phyloP scores from a whole-genome alignment of 495 filamentous ascomycete species.

The Penicillium lagena region DNA sequence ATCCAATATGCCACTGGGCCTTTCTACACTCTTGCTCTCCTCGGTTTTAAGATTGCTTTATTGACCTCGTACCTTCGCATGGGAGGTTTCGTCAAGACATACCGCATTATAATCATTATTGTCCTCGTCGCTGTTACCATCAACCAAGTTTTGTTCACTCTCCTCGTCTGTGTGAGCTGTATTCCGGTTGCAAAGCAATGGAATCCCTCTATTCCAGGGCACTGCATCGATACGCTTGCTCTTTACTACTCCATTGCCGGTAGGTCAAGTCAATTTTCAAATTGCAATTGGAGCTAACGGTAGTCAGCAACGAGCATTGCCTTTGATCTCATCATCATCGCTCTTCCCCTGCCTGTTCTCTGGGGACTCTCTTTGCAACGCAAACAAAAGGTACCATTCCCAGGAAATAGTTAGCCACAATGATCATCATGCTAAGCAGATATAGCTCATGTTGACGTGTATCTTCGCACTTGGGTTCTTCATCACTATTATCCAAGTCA shows the following conservation, averaged over 20 bases:
- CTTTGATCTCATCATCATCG: slow-evolving; percentile 43
- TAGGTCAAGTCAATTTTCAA: too few species aligned
- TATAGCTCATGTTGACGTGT: slow-evolving; percentile 26
- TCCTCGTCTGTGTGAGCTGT: neutral
- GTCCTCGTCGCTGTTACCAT: slow-evolving; percentile 29
- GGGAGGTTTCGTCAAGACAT: slow-evolving; percentile 30
- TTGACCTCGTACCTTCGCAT: slow-evolving; percentile 45
- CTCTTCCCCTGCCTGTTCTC: slow-evolving; percentile 42
- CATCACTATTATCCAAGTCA: slow-evolving; percentile 47
- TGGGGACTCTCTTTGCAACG: slow-evolving; percentile 29
- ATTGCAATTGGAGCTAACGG: too few species aligned
- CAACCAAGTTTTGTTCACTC: slow-evolving; percentile 23
- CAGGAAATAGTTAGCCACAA: too few species aligned
- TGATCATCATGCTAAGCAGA: too few species aligned
- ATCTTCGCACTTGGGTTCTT: slow-evolving; percentile 48
- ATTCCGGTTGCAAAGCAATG: slow-evolving; percentile 39
- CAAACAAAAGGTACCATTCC: slow-evolving; percentile 10
- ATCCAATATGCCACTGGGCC: slow-evolving; percentile 27
- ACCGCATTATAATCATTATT: slow-evolving; percentile 25
- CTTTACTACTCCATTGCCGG: slow-evolving; percentile 31
- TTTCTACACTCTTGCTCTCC: slow-evolving; percentile 24
- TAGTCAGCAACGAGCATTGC: slow-evolving; percentile 18
- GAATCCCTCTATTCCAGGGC: slow-evolving; percentile 30
- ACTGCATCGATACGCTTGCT: slow-evolving; percentile 33
- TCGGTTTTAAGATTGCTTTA: slow-evolving; percentile 48